phyloP scores from a whole-genome alignment of 805 yeast genomes.

The Maudiozyma turicensis region DNA sequence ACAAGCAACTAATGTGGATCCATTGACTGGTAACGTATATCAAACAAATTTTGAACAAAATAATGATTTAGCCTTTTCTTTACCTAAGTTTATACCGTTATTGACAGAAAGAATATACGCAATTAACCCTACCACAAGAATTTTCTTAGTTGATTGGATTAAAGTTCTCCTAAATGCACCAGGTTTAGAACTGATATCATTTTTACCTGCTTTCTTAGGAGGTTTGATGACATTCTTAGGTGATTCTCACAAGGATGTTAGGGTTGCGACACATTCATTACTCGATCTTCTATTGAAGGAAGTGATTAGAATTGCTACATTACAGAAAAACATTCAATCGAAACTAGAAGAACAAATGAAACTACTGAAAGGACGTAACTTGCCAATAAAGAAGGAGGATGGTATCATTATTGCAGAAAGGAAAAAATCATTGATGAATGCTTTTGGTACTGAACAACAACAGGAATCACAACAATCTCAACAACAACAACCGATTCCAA shows the following conservation, averaged over 20 bases:
- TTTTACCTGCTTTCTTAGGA: slow-evolving; percentile 80
- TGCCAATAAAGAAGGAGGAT: slow-evolving; percentile 22
- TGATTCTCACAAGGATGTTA: slow-evolving; percentile 77
- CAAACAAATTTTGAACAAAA: slow-evolving; percentile 54
- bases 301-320: slow-evolving; percentile 63
- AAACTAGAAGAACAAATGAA: slow-evolving; percentile 10
- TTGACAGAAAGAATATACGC: slow-evolving; percentile 84
- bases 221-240: slow-evolving; percentile 68
- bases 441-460: slow-evolving; percentile 10
- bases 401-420: slow-evolving; percentile 26
- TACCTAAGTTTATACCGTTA: slow-evolving; percentile 85
- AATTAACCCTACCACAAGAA: slow-evolving; percentile 84
- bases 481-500: background rate
- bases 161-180: slow-evolving; percentile 89
- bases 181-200: slow-evolving; percentile 76
- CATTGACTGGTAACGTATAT: slow-evolving; percentile 43
- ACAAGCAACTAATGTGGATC: slow-evolving; percentile 39
- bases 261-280: slow-evolving; percentile 74
- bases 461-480: slow-evolving; percentile 9
- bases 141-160: slow-evolving; percentile 89
- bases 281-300: slow-evolving; percentile 70
- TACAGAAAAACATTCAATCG: slow-evolving; percentile 44
- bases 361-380: slow-evolving; percentile 11
- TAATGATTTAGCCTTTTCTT: slow-evolving; percentile 51
- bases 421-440: slow-evolving; percentile 24